Evolutionary conservation across 331 rosid genomes (phyloP), one percentile per base, ranked within the genome.

Genomic region (Stylosanthes scabra): DNA sequence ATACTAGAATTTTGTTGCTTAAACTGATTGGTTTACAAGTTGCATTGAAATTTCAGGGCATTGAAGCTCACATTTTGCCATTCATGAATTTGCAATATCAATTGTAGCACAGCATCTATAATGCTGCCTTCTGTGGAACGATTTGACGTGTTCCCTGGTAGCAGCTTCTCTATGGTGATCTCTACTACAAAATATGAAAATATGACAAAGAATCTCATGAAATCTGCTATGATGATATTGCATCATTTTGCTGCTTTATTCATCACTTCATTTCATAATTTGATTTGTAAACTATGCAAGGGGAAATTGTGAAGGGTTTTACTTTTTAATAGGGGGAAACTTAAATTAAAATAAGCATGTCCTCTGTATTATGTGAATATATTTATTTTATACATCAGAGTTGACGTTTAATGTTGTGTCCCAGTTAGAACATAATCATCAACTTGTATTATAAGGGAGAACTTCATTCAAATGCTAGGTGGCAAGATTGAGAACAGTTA

Each of bases 41-140:
- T 61, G 27, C 49, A 66, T 67, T 64, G 54, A 71, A 47, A 54
- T 67, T 63, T 66, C 78, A 79, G 81, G 76, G 55, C 15, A 15
- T 31, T 25, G 39, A 54, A 54, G 67, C 78, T 63, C 68, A 20
- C 67, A 14, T 52, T 67, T 82, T 40, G 37, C 66, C 46, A 54
- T 76, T 58, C 15, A 31, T 39, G 44, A 68, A 77, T 61, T 39
- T 20, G 25, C 25, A 20, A 20, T 20, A 31, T 28, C 52, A 62
- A 50, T 31, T 56, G 15, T 39, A 20, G 63, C 72, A 20, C 68
- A 15, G 62, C 63, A 56, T 62, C 41, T 63, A 63, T 51, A 14
- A 6, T 31, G 46, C 56, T 59, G 68, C 62, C 45, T 47, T 55
- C 5, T 66, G 13, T 58, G 59, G 31, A 70, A 75, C 57, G 31